Evolutionary conservation across 2,329 filamentous ascomycete species (phyloP), one percentile per base, ranked within the genome.

Genomic region (Fusarium anthophilum): DNA sequence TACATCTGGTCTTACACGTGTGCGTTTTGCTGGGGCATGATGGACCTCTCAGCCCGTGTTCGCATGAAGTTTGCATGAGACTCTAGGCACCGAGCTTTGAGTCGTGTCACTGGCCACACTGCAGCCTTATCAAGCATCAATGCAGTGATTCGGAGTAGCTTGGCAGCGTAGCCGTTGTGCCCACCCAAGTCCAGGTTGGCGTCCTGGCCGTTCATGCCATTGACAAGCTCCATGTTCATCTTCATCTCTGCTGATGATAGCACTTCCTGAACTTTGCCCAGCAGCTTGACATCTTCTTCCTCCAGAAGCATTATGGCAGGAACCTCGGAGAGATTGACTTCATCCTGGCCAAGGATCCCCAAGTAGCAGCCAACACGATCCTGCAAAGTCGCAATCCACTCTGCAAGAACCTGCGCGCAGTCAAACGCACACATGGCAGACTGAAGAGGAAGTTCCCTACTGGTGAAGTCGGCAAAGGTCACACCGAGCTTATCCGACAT

Each of bases 321-420:
- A 13, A 97, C 93, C 75, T 95, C 92, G 2, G 87, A 86, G 58
- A 94, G 88, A 77, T 98, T 94, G 39, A 96, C 90, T 1, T 93
- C 89, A 72, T 97, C 93, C 66, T 93, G 92, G 18, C 96, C 96
- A 4, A 98, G 88, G 11, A 98, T 91, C 9, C 96, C 96, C 11
- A 98, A 83, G 78, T 96, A 97, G 9, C 91, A 91, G 0, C 96
- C 96, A n/a, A 98, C 93, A 14, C 96, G 92, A 79, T 98, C 95
- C 81, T 99, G 96, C 8, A 98, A 90, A 3, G 95, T 96, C 10
- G 94, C 93, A 45, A 96, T 90, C 96, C 96, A 99, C 82, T 98
- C 96, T 2, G 94, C 94, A 38, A 99, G 89, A 3, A 98, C 94
- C 79, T 98, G 95, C 6, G 94, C 93, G 79, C 96, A 98, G 79